A percentile compares a stretch with the other conserved stretches of the same genome.
Evolutionary conservation across 2,329 filamentous ascomycete genomes (phyloP).

Genomic region (Curvularia hawaiiensis): DNA sequence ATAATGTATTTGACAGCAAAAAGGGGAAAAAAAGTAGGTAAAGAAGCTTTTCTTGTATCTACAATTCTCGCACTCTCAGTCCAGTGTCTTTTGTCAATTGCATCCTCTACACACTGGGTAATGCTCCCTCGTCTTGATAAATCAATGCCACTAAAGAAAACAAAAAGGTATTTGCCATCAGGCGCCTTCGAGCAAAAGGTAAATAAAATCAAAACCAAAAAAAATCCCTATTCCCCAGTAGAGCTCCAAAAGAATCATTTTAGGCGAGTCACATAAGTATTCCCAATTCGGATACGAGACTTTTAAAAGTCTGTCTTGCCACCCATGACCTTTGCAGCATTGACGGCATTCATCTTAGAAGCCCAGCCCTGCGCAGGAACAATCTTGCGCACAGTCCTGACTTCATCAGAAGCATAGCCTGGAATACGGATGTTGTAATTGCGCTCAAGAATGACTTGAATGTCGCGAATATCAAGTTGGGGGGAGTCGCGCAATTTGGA

Average conservation of each 20-base stretch:
- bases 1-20: too few species aligned
- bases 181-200: not conserved
- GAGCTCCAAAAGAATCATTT: not conserved
- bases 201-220: not conserved
- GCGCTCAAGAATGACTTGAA: constrained; percentile 62
- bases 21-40: not conserved
- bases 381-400: constrained; percentile 91
- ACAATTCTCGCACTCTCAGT: not conserved
- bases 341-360: constrained; percentile 94
- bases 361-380: constrained; percentile 89
- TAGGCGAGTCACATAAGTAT: not conserved
- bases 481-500: constrained; percentile 92
- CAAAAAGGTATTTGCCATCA: not conserved
- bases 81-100: not conserved
- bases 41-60: not conserved
- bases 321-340: constrained; percentile 80
- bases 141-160: not conserved
- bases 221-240: not conserved
- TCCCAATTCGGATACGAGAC: not conserved
- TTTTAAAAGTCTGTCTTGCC: constrained; percentile 50
- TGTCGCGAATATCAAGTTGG: constrained; percentile 77
- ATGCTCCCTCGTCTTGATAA: not conserved
- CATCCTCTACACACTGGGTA: not conserved
- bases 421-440: constrained; percentile 82
- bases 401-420: constrained; percentile 91